Percentiles rank a stretch among this genome's conserved stretches.
phyloP scores from a whole-genome alignment of 2,329 filamentous ascomycete species.

The Reticulascus tulasneorum region DNA sequence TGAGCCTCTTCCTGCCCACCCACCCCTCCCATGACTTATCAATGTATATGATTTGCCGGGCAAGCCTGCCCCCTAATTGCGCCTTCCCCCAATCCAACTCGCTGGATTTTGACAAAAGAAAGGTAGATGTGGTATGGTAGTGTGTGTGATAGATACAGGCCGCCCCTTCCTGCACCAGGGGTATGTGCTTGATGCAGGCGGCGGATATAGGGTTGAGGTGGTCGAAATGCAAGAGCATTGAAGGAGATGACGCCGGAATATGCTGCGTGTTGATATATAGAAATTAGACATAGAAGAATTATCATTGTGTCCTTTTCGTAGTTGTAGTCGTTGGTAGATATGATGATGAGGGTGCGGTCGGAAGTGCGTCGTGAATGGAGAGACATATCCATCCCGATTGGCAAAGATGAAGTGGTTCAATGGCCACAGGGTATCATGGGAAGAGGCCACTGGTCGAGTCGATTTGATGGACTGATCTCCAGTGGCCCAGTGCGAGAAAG shows the following conservation, averaged over 20 bases:
- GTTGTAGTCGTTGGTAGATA: conserved; percentile 1
- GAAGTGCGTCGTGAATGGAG: no score
- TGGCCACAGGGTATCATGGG: no score
- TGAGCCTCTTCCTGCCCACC: conserved; percentile 5
- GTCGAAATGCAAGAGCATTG: no score
- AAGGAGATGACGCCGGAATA: conserved; percentile 11
- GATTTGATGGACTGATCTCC: no score
- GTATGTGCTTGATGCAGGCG: conserved; percentile 8
- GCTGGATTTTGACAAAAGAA: conserved; percentile 7
- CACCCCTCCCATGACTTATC: background rate
- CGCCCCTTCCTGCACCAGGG: no score
- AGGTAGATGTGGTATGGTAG: conserved; percentile 4
- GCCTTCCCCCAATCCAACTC: conserved; percentile 6
- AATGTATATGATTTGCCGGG: conserved; percentile 9
- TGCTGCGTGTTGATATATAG: conserved; percentile 11
- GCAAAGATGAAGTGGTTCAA: no score
- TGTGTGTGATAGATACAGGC: conserved; percentile 13
- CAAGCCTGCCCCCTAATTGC: conserved; percentile 11
- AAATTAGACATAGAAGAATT: conserved; percentile 14
- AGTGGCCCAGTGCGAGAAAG: no score
- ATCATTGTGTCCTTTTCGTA: conserved; percentile 12
- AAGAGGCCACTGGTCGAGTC: no score
- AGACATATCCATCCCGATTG: no score
- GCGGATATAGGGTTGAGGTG: conserved; percentile 2
- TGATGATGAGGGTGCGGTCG: background rate